phyloP scores from a whole-genome alignment of 106 monocot genomes.

The Dioscorea alata region DNA sequence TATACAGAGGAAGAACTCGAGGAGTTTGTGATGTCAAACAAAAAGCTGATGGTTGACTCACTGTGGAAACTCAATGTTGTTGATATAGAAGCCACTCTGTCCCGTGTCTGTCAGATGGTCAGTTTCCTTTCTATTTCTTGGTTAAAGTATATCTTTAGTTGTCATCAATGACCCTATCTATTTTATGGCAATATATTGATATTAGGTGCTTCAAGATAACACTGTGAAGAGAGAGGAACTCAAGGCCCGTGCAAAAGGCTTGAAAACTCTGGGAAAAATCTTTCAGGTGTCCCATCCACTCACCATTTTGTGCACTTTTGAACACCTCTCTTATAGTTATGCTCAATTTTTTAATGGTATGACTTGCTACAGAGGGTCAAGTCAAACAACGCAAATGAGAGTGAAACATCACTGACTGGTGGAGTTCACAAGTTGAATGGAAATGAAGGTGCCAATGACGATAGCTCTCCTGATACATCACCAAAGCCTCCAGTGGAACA shows the following conservation, averaged over 20 bases:
- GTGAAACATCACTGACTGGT: slow-evolving; percentile 23
- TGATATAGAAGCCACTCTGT: slow-evolving; percentile 91
- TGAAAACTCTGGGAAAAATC: slow-evolving; percentile 90
- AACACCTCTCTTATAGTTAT: background rate
- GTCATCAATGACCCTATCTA: background rate
- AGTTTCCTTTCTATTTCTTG: slow-evolving; percentile 2
- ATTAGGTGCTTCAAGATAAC: slow-evolving; percentile 81
- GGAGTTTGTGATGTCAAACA: slow-evolving; percentile 65
- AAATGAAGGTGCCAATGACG: slow-evolving; percentile 27
- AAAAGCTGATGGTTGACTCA: slow-evolving; percentile 88
- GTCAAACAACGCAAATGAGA: slow-evolving; percentile 24
- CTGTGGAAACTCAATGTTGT: slow-evolving; percentile 99
- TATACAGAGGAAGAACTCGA: slow-evolving; percentile 90
- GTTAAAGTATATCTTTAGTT: background rate
- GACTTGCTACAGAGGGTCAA: slow-evolving; percentile 42
- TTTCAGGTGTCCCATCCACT: slow-evolving; percentile 56
- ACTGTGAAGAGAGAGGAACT: slow-evolving; percentile 81
- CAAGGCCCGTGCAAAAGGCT: slow-evolving; percentile 86
- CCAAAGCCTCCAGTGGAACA: slow-evolving; percentile 40
- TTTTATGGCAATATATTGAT: background rate
- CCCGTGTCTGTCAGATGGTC: slow-evolving; percentile 94
- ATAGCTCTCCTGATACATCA: slow-evolving; percentile 60
- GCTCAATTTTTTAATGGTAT: background rate
- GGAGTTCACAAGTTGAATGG: slow-evolving; percentile 28
- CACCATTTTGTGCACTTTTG: background rate